Evolutionary conservation across 768 basidiomycete genomes (phyloP), one percentile per base, ranked within the genome.

Genomic region (Guyanaporus albipodus): DNA sequence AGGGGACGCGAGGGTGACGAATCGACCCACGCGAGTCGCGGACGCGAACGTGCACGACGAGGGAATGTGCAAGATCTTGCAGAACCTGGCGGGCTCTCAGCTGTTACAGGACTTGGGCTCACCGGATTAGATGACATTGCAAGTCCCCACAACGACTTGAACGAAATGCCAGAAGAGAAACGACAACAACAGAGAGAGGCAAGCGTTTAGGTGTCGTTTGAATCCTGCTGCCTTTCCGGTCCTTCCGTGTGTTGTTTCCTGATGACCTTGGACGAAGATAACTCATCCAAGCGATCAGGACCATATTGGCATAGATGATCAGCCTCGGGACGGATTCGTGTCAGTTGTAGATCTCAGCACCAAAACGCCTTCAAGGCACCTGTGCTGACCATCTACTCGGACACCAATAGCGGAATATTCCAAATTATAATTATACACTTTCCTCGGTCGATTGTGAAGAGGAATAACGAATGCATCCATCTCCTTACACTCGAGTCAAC

Each of bases 71-170:
- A 31, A 8, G 50, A 48, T 12, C 12, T 6, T 23, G 42, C n/a
- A 12, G 57, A 56, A 22, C 52, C 39, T 10, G 49, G 51, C 17
- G 51, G 42, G 7, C 54, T 66, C 11, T 55, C 63, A 4, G 59
- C 63, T 15, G 46, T 67, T 4, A 63, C 33, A 15, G 63, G 66
- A 1, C 58, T 65, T 17, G 63, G 59, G 3, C 63, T 65, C 35
- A 59, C 28, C 0, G 52, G 54, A 9, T 47, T 65, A 11, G 61
- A 65, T 41, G 58, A 57, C 8, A 2, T 51, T 0, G 35, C 42
- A 18, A 53, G 44, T 40, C 35, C 50, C 26, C 41, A 7, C 1
- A 17, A 15, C 11, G 49, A 38, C 38, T 47, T 34, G 15, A 41
- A 49, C 12, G 64, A 64, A 29, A 6, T 48, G 4, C 9, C 38